Evolutionary conservation across 192 early-diverging fungal species (phyloP).

Genomic region (Globomyces pollinis-pini): DNA sequence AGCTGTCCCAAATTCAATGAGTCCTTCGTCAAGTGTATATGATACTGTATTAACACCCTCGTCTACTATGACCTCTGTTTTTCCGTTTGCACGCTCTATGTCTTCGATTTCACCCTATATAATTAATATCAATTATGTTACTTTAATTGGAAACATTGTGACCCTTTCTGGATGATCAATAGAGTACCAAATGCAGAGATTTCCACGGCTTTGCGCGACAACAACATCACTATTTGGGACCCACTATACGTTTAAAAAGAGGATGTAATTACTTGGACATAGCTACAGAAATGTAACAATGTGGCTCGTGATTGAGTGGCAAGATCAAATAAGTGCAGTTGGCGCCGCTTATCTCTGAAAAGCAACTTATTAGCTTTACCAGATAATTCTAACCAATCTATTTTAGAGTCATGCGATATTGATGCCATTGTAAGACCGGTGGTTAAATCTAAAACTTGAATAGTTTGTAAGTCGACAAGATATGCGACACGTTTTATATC

Average conservation of each 20-base stretch:
- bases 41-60: slow-evolving; percentile 62
- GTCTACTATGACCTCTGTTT: slow-evolving; percentile 58
- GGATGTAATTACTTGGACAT: slow-evolving; percentile 36
- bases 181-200: slow-evolving; percentile 61
- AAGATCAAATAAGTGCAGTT: slow-evolving; percentile 56
- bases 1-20: slow-evolving; percentile 61
- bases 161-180: slow-evolving; percentile 57
- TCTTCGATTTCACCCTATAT: slow-evolving; percentile 60
- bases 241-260: slow-evolving; percentile 25
- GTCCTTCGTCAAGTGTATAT: slow-evolving; percentile 57
- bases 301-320: slow-evolving; percentile 36
- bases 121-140: no score
- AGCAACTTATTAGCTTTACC: slow-evolving; percentile 57
- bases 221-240: slow-evolving; percentile 59
- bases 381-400: slow-evolving; percentile 62
- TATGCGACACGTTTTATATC: slow-evolving; percentile 54
- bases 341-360: slow-evolving; percentile 49
- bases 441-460: slow-evolving; percentile 49
- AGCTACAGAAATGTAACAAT: slow-evolving; percentile 50
- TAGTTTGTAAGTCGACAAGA: slow-evolving; percentile 51
- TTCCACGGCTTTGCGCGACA: slow-evolving; percentile 49
- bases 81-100: slow-evolving; percentile 51
- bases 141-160: slow-evolving; percentile 61
- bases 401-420: slow-evolving; percentile 46
- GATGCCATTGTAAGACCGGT: slow-evolving; percentile 32